These are phyloP conservation scores for Kurtzmaniella quercitrusa DNA, from an alignment of 1,139 yeast species.

Conservation along the genomic window DNA sequence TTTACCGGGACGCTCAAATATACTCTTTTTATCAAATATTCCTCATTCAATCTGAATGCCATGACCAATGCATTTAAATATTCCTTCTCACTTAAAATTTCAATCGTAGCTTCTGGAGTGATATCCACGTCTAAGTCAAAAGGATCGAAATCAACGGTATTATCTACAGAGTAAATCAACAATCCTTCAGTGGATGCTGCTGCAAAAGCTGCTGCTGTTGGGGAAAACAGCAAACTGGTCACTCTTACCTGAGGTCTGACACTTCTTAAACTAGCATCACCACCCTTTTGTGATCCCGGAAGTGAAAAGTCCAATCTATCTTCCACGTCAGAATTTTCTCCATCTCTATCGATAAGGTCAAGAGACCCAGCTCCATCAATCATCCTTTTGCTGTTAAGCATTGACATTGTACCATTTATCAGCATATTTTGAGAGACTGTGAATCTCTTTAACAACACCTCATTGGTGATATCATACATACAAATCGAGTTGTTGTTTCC, in stretches of 20 bases:
- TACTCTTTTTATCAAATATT: conserved; percentile 64
- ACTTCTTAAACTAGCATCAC: conserved; percentile 79
- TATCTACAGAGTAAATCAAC: conserved; percentile 76
- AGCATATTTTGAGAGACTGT: conserved; percentile 86
- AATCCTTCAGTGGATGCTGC: conserved; percentile 97
- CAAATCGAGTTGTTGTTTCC: conserved; percentile 92
- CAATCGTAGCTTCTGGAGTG: conserved; percentile 73
- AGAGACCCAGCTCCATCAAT: conserved; percentile 82
- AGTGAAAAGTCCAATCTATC: conserved; percentile 71
- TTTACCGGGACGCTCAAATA: conserved; percentile 74
- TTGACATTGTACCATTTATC: conserved; percentile 80
- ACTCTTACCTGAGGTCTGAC: conserved; percentile 80
- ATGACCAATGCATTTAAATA: conserved; percentile 80
- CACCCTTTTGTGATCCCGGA: conserved; percentile 83
- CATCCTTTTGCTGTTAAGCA: conserved; percentile 74
- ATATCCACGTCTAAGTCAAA: conserved; percentile 91
- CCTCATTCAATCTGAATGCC: conserved; percentile 91
- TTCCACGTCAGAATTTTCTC: conserved; percentile 82
- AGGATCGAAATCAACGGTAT: conserved; percentile 79
- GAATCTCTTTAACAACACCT: conserved; percentile 78
- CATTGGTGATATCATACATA: conserved; percentile 83
- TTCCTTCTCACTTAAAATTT: conserved; percentile 62
- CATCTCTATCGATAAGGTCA: conserved; percentile 77
- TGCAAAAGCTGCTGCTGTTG: conserved; percentile 87
- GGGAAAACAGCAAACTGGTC: conserved; percentile 75